Evolutionary conservation across 148 eudicot genomes (phyloP), one percentile per base, ranked within the genome.

Genomic region (Chenopodium formosanum): DNA sequence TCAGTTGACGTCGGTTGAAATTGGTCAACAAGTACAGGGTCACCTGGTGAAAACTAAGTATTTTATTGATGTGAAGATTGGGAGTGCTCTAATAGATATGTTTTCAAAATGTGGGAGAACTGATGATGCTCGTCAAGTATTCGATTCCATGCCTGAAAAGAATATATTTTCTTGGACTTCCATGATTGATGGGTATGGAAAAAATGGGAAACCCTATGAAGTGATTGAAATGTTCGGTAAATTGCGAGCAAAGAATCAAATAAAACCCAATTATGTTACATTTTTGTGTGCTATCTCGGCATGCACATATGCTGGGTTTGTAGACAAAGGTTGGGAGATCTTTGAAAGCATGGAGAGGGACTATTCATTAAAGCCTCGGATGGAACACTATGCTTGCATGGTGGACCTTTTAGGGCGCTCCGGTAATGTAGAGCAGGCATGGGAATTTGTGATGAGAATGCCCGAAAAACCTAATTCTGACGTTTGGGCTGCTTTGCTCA

Each of bases 311-410:
- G 90, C 97, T 40, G 99, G 99, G 12, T 83, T 89, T 65, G 92
- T 96, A 27, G 83, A 64, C 4, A 90, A 86, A 87, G 99, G 99
- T 34, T 63, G 70, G 78, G 88, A 91, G 72, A 94, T 96, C 44
- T 92, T 92, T 77, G 76, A 87, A 23, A 90, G 90, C 84, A 94
- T 96, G 94, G 93, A 90, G 79, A 88, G 86, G 40, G 87, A 86
- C 29, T 94, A 91, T 77, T 86, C 79, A 4, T 75, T 96, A 90
- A 94, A 87, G 81, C 99, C 98, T 75, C 87, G 68, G 75, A 96
- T 94, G 97, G 99, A 94, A 86, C 99, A 94, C 83, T 96, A 92
- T 79, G 92, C 98, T 50, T 96, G 98, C 81, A 89, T 96, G 98
- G 95, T 94, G 64, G 98, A 96, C 89, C 88, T 96, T 58, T 82